These are phyloP conservation scores for Exophiala lecanii-corni DNA, from an alignment of 2,329 filamentous ascomycete genomes.

Conservation along the genomic window DNA sequence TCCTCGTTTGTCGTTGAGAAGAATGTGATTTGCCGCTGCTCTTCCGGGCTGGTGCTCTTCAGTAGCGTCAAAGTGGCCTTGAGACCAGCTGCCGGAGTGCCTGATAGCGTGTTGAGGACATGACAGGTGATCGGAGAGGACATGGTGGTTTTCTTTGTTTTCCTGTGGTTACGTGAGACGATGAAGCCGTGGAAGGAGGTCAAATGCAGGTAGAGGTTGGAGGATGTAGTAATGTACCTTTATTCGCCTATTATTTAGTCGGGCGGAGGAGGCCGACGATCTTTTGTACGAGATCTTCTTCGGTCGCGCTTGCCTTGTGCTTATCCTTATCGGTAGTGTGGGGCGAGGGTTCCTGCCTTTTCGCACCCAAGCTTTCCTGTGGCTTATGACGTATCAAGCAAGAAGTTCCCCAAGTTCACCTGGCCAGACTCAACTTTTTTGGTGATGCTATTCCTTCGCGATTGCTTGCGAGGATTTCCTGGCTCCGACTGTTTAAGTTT, in stretches of 20 bases:
- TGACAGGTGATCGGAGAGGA: constrained; percentile 45
- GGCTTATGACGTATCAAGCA: no score
- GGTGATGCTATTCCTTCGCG: background rate
- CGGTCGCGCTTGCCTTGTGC: background rate
- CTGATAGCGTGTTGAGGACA: constrained; percentile 46
- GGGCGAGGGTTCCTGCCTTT: no score
- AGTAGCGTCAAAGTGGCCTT: constrained; percentile 53
- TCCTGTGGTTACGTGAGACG: background rate
- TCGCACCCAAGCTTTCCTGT: no score
- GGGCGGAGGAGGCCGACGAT: background rate
- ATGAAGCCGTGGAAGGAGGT: background rate
- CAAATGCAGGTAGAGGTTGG: background rate
- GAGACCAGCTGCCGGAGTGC: constrained; percentile 42
- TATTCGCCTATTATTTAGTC: background rate
- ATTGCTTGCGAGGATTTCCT: no score
- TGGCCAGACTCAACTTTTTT: background rate
- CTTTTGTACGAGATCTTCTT: background rate
- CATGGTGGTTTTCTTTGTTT: constrained; percentile 11
- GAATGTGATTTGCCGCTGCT: constrained; percentile 24
- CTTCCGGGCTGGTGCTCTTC: constrained; percentile 9
- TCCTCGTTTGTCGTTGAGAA: constrained; percentile 41
- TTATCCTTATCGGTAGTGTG: background rate
- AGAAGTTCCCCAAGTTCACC: no score
- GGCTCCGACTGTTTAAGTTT: no score
- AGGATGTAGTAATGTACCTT: background rate